Conservation (phyloP, 2,329 filamentous ascomycete species). For the Aspergillus brunneoviolaceus region DNA sequence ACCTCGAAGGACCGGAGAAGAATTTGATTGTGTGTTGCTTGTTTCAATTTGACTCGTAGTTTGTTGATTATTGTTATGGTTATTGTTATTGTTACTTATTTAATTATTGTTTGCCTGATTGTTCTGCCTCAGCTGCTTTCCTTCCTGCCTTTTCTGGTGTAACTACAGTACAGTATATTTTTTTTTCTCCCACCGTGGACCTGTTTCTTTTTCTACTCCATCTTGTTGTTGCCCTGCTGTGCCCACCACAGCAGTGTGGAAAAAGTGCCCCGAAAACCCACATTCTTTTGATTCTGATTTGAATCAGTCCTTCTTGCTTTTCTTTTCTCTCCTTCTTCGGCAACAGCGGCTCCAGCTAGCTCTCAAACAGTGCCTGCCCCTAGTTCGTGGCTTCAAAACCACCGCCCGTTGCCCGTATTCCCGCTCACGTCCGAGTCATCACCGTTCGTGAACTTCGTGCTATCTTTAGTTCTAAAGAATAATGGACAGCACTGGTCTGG, state of each 20-base stretch:
- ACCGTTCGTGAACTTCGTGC: not conserved
- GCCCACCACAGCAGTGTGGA: not conserved
- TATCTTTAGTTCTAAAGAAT: not conserved
- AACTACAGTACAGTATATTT: not conserved
- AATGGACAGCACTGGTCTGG: not conserved
- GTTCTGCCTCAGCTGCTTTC: not conserved
- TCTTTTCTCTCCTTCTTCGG: not conserved
- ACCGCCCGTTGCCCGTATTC: not conserved
- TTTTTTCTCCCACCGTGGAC: not conserved
- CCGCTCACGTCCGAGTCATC: too few species aligned
- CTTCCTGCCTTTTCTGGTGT: not conserved
- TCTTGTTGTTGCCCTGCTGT: not conserved
- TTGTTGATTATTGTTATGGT: not conserved
- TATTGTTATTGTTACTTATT: not conserved
- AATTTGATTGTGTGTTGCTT: not conserved
- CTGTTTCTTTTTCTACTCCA: not conserved
- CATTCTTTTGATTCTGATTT: not conserved
- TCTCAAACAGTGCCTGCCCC: not conserved
- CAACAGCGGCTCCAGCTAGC: not conserved
- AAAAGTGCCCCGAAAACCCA: not conserved
- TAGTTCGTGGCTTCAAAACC: not conserved
- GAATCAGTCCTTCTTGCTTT: not conserved
- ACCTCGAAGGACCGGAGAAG: not conserved
- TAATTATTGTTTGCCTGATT: too few species aligned
- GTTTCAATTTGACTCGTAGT: not conserved